Percentiles rank a stretch among this genome's conserved stretches.
These are phyloP conservation scores for Yarrowia alimentaria DNA, from an alignment of 805 yeast genomes.

Conservation along the genomic window DNA sequence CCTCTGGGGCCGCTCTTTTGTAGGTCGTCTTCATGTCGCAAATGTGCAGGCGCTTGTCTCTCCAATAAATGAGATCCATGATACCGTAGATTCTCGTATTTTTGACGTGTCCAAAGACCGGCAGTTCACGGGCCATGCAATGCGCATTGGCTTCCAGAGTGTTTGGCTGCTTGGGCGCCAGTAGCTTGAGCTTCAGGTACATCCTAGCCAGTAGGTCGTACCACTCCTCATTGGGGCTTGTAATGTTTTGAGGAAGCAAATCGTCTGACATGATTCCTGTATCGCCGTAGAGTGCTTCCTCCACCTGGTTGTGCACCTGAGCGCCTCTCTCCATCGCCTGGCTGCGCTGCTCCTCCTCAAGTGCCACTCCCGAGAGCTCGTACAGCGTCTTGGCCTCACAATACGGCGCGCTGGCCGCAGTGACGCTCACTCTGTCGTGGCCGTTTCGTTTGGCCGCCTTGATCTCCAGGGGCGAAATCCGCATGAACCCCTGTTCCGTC, in stretches of 20 bases:
- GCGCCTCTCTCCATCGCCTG: conserved; percentile 17
- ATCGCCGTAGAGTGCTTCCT: background rate
- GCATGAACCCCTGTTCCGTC: conserved; percentile 5
- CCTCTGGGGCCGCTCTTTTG: background rate
- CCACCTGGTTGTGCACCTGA: background rate
- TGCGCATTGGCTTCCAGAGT: background rate
- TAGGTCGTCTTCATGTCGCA: conserved; percentile 22
- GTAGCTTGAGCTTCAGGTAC: conserved; percentile 3
- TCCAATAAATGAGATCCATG: conserved; percentile 23
- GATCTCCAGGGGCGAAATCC: conserved; percentile 10
- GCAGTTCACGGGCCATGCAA: conserved; percentile 13
- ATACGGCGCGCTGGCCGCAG: conserved; percentile 11
- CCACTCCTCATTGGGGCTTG: conserved; percentile 13
- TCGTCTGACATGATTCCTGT: background rate
- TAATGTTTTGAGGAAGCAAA: background rate
- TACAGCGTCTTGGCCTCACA: conserved; percentile 19
- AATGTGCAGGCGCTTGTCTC: conserved; percentile 4
- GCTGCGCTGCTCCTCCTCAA: background rate
- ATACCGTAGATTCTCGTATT: conserved; percentile 11
- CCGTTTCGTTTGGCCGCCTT: conserved; percentile 1
- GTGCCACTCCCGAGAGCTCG: conserved; percentile 8
- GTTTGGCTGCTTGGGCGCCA: background rate
- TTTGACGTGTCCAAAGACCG: conserved; percentile 18
- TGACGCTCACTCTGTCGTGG: conserved; percentile 13
- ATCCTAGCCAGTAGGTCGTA: background rate